Base-by-base conservation (phyloP, 2,329 filamentous ascomycete species). In the Venturia aucupariae region DNA sequence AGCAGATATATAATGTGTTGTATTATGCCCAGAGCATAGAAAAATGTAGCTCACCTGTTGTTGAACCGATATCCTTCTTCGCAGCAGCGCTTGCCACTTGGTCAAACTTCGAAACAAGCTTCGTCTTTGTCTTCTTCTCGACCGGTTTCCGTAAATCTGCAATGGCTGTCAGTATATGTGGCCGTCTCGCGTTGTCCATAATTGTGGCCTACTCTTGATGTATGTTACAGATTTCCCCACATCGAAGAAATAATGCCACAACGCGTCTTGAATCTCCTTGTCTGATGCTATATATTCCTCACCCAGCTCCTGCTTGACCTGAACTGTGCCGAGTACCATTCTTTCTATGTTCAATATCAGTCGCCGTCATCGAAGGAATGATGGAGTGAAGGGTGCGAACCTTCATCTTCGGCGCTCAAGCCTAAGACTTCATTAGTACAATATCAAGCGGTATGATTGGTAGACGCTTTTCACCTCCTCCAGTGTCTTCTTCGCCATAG, bases 211-310 rank as follows among this genome's bases (percentile, higher is more conserved):
- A 81, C 86, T 89, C 67, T 86, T 84, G 65, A 99, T 76, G 72
- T 95, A 97, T 65, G 84, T 81, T 44, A 95, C 88, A 0, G 90
- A 86, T 75, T 96, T 96, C 65, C 86, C 88, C 38, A 96, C 81
- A 71, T 99, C 92, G 73, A 92, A 97, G 75, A 93, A 97, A 75
- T 97, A 97, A 76, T 99, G 86, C 91, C 92, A 97, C 19, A 99
- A 77, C 0, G 92, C 84, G 67, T 97, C 93, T 73, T 96, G 86
- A 67, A 97, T 93, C 72, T 96, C 88, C 44, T 80, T 78, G 66
- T 88, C 84, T 5, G 83, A 81, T n/a, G 83, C 78, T 72, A 81
- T 83, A 69, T 87, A 81, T 67, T 84, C 85, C 68, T 78, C 75
- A 7, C 86, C 88, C n/a, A 96, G 79, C 10, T 82, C 81, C 67